Conservation (phyloP, 495 filamentous ascomycete species). For the Tuber umbilicatum region DNA sequence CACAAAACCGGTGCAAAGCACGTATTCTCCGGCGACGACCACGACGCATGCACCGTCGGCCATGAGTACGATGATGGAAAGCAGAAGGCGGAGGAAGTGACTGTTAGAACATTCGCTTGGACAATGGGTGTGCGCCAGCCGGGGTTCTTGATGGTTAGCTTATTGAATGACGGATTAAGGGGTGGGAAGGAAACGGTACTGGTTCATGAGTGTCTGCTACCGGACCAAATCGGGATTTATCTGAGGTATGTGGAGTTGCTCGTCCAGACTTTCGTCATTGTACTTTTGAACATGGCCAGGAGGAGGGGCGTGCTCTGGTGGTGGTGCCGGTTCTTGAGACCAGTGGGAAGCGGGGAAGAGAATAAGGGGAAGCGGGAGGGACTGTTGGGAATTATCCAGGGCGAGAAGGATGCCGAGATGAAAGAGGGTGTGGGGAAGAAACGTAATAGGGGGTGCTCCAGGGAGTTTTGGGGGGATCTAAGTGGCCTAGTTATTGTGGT, state of each 20-base stretch:
- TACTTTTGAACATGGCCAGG: not conserved
- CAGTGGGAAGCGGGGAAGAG: not conserved
- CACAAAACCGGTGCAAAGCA: conserved; percentile 63
- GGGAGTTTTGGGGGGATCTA: not conserved
- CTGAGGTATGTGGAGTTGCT: not conserved
- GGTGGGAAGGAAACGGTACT: conserved; percentile 55
- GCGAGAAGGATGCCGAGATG: not conserved
- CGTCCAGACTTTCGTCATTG: not conserved
- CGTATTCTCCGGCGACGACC: conserved; percentile 89
- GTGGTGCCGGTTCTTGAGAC: not conserved
- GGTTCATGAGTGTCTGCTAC: conserved; percentile 81
- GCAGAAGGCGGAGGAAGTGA: conserved; percentile 70
- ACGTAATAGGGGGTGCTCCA: not conserved
- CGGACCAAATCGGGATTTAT: conserved; percentile 70
- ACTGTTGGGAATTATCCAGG: not conserved
- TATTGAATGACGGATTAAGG: conserved; percentile 79
- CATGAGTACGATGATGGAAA: conserved; percentile 55
- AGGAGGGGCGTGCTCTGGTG: not conserved
- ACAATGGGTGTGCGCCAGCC: conserved; percentile 86
- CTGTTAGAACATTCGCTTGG: conserved; percentile 85
- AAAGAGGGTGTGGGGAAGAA: not conserved
- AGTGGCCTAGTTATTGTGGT: not conserved
- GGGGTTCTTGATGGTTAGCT: conserved; percentile 77
- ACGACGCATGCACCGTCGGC: conserved; percentile 85
- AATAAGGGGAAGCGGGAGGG: not conserved